phyloP scores from a whole-genome alignment of 768 basidiomycete species.

The Lactifluus echinatus region DNA sequence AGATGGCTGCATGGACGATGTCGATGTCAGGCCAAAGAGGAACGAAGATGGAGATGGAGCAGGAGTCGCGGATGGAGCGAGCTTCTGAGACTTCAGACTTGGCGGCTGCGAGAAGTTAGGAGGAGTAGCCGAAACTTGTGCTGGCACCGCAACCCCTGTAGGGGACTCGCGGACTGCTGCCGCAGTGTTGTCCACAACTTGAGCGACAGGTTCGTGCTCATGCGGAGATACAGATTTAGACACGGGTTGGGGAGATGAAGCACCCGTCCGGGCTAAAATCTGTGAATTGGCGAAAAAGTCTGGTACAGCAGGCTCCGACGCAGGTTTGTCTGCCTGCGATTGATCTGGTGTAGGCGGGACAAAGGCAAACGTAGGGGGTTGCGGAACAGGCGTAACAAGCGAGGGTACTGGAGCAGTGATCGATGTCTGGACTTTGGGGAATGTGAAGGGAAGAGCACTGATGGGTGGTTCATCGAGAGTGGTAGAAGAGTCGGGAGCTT shows the following conservation, averaged over 20 bases:
- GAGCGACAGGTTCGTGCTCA: background rate
- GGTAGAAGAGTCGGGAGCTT: conserved; percentile 52
- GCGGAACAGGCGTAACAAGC: background rate
- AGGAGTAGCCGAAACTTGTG: background rate
- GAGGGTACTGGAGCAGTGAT: conserved; percentile 23
- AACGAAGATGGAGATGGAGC: background rate
- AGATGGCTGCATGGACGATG: background rate
- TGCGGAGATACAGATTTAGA: conserved; percentile 6
- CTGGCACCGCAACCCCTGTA: background rate
- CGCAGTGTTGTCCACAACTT: background rate
- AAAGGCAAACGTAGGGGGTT: conserved; percentile 25
- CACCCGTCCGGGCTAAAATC: conserved; percentile 27
- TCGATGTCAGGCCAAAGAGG: background rate
- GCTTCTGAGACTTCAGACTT: background rate
- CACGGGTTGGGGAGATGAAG: conserved; percentile 20
- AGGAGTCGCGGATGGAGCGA: background rate
- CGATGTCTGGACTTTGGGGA: conserved; percentile 16
- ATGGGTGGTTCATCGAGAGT: conserved; percentile 26
- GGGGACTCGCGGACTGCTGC: background rate
- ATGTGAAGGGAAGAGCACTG: conserved; percentile 19
- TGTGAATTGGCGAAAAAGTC: conserved; percentile 58
- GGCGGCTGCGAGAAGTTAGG: background rate
- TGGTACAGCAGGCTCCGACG: conserved; percentile 34
- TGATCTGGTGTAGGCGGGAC: conserved; percentile 26
- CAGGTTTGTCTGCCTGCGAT: conserved; percentile 2